Conservation (phyloP, 2,329 filamentous ascomycete species). For the Penicillium sp. region DNA sequence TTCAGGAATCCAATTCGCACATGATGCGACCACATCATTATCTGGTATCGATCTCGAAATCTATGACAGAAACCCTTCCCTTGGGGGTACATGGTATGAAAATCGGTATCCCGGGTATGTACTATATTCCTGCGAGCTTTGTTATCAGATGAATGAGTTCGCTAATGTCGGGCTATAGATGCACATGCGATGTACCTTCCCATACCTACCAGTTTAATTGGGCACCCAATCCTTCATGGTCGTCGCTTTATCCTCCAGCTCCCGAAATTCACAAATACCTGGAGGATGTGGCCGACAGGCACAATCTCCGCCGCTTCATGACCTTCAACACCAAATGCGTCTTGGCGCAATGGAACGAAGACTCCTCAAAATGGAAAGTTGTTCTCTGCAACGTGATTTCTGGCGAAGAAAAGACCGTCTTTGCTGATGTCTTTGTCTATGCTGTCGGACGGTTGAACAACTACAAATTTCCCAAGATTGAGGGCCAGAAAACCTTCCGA, state of each 20-base stretch:
- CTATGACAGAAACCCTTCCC: slow-evolving; percentile 26
- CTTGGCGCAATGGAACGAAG: slow-evolving; percentile 10
- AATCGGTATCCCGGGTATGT: slow-evolving; percentile 30
- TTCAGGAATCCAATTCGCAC: slow-evolving; percentile 13
- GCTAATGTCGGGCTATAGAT: slow-evolving; percentile 9
- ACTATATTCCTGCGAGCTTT: background rate
- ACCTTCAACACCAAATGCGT: slow-evolving; percentile 2
- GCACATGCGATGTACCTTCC: slow-evolving; percentile 35
- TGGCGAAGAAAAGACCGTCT: background rate
- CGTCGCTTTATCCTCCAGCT: slow-evolving; percentile 6
- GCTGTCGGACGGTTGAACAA: slow-evolving; percentile 16
- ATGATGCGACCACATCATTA: slow-evolving; percentile 3
- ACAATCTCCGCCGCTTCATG: slow-evolving; percentile 12
- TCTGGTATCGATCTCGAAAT: slow-evolving; percentile 7
- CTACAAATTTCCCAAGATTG: slow-evolving; percentile 21
- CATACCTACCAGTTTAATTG: slow-evolving; percentile 36
- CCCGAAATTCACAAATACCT: slow-evolving; percentile 9
- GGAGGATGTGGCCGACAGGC: slow-evolving; percentile 9
- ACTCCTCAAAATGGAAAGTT: slow-evolving; percentile 3
- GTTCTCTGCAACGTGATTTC: background rate
- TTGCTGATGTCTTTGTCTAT: slow-evolving; percentile 11
- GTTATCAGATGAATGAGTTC: background rate
- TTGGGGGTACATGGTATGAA: slow-evolving; percentile 35
- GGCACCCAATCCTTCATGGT: slow-evolving; percentile 15
- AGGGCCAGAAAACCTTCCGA: slow-evolving; percentile 26